These are phyloP conservation scores for Calycina herbarum DNA, from an alignment of 2,329 filamentous ascomycete genomes.

Conservation along the genomic window DNA sequence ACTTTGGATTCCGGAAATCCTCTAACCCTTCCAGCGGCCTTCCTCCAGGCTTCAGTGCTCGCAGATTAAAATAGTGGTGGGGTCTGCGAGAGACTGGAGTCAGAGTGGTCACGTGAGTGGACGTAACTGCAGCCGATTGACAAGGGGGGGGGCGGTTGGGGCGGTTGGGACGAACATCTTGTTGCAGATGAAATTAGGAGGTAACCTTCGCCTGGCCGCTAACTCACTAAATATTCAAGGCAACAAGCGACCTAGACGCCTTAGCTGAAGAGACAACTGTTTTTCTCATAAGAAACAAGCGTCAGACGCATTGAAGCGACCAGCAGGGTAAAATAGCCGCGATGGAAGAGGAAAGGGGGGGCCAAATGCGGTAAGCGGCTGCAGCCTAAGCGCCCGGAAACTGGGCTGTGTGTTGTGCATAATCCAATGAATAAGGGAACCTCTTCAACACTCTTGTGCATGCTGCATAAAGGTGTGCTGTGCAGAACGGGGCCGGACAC, in stretches of 20 bases:
- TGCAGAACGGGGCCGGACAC: neutral
- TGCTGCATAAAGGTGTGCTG: neutral
- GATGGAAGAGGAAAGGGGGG: neutral
- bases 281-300: neutral
- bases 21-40: too few species aligned
- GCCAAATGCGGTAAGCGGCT: neutral
- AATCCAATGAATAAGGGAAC: neutral
- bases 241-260: neutral
- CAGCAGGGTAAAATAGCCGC: neutral
- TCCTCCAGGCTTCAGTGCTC: too few species aligned
- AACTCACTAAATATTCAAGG: too few species aligned
- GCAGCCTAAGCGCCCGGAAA: neutral
- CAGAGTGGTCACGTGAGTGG: too few species aligned
- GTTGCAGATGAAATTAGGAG: neutral
- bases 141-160: too few species aligned
- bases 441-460: neutral
- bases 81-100: too few species aligned
- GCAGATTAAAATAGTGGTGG: too few species aligned
- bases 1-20: too few species aligned
- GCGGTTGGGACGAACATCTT: neutral
- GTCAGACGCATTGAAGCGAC: neutral
- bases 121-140: too few species aligned
- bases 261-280: neutral
- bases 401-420: neutral
- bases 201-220: too few species aligned